These are phyloP conservation scores for Stagonosporopsis tanaceti DNA, from an alignment of 2,329 filamentous ascomycete genomes.

Conservation along the genomic window DNA sequence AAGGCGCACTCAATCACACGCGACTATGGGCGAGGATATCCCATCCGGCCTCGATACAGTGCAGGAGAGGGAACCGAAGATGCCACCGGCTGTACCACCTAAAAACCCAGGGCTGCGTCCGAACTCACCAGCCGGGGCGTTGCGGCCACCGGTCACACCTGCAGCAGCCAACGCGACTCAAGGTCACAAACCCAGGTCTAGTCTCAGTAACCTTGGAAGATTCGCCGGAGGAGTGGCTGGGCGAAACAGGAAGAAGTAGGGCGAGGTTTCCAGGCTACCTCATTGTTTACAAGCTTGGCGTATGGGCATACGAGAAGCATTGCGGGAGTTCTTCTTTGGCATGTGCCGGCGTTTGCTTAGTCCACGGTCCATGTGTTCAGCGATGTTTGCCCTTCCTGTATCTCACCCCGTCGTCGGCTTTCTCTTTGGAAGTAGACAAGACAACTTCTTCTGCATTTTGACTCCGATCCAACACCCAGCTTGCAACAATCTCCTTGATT, in stretches of 20 bases:
- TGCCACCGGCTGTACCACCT: conserved; percentile 36
- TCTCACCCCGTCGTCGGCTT: conserved; percentile 44
- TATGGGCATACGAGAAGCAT: conserved; percentile 31
- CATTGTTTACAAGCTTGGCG: conserved; percentile 12
- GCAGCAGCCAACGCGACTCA: conserved; percentile 26
- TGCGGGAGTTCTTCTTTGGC: conserved; percentile 28
- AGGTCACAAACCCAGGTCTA: conserved; percentile 50
- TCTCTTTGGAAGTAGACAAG: conserved; percentile 29
- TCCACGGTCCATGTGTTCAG: conserved; percentile 32
- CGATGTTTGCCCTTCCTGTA: conserved; percentile 56
- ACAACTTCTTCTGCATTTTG: conserved; percentile 20
- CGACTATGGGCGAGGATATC: conserved; percentile 49
- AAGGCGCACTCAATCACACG: conserved; percentile 70
- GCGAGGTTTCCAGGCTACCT: not conserved
- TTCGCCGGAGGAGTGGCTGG: conserved; percentile 54
- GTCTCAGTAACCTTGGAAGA: conserved; percentile 54
- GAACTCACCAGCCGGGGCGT: conserved; percentile 32
- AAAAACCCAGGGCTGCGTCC: conserved; percentile 34
- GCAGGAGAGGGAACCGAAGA: conserved; percentile 41
- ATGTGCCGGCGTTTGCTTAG: conserved; percentile 19
- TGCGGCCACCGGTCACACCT: conserved; percentile 30
- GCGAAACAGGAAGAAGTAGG: conserved; percentile 48
- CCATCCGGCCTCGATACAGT: conserved; percentile 30
- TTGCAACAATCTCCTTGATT: conserved; percentile 73
- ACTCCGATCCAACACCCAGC: conserved; percentile 66